Evolutionary conservation across 2,329 filamentous ascomycete species (phyloP), one percentile per base, ranked within the genome.

Genomic region (Didymella arachidicola): DNA sequence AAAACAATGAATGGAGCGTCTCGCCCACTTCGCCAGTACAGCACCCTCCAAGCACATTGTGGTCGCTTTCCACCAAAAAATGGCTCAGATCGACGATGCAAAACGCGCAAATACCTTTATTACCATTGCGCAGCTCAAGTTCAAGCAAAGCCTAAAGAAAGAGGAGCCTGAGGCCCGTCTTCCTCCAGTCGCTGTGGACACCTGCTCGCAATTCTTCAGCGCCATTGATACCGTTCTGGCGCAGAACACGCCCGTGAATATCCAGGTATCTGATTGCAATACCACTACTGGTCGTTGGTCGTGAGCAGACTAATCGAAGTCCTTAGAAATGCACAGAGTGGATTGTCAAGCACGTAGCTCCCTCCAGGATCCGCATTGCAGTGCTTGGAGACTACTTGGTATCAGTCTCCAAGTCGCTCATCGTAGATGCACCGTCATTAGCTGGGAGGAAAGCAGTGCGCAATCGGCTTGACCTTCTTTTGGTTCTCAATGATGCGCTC

Each of bases 311-410:
- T 76, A 74, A 75, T 76, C 62, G 49, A 69, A 51, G 39, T 58
- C 58, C 42, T 36, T 74, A 96, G 93, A 90, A 87, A 83, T 93
- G 91, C 85, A 96, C 93, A 85, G 83, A 86, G 79, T 96, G 92
- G 92, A 89, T 94, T 71, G 79, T 93, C 73, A 84, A 84, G 69
- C 86, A 92, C 80, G 82, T 94, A 73, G 82, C 86, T 68, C 83
- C 84, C 57, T 95, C 92, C 59, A 76, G 84, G 56, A 81, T 84
- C 66, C 88, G 92, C 68, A 84, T 87, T 64, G 79, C 82, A 58
- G 85, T 88, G 41, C 80, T 96, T 65, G 90, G 86, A 67, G 93
- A 92, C 78, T 96, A 92, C 77, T 80, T 96, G 62, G 83, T 84
- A 61, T 86, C 89, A 46, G 79, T 94, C 59, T 84, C 89, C 64